phyloP scores from a whole-genome alignment of 2,329 filamentous ascomycete genomes.

The Nemania sp. region DNA sequence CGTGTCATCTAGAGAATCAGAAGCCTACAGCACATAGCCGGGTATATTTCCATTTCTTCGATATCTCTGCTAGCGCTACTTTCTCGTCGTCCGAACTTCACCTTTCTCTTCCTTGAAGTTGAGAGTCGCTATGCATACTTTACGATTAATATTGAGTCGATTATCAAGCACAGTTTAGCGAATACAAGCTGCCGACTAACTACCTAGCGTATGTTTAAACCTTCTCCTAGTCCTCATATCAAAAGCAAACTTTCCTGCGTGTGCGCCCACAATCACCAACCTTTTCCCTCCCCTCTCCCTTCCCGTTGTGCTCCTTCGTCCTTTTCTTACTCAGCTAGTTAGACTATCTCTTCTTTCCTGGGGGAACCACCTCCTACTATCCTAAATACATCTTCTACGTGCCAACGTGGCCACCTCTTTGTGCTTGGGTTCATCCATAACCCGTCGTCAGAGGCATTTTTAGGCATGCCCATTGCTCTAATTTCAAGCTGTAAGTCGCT shows the following conservation, averaged over 20 bases:
- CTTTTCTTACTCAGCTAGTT: neutral
- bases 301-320: no score
- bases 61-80: neutral
- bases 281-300: neutral
- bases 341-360: constrained; percentile 7
- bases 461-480: constrained; percentile 4
- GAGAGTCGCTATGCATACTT: neutral
- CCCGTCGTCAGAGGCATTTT: neutral
- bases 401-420: neutral
- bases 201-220: neutral
- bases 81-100: neutral
- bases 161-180: neutral
- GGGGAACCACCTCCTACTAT: neutral
- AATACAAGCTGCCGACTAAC: neutral
- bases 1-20: no score
- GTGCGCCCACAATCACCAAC: neutral
- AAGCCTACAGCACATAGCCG: neutral
- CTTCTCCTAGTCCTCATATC: neutral
- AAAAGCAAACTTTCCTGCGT: neutral
- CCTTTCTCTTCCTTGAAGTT: neutral
- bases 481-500: constrained; percentile 25
- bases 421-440: neutral
- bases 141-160: neutral
- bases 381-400: neutral
- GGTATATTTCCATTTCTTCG: neutral